A percentile compares a stretch with the other conserved stretches of the same genome.
These are phyloP conservation scores for Lipomyces orientalis DNA, from an alignment of 805 yeast genomes.

Conservation along the genomic window DNA sequence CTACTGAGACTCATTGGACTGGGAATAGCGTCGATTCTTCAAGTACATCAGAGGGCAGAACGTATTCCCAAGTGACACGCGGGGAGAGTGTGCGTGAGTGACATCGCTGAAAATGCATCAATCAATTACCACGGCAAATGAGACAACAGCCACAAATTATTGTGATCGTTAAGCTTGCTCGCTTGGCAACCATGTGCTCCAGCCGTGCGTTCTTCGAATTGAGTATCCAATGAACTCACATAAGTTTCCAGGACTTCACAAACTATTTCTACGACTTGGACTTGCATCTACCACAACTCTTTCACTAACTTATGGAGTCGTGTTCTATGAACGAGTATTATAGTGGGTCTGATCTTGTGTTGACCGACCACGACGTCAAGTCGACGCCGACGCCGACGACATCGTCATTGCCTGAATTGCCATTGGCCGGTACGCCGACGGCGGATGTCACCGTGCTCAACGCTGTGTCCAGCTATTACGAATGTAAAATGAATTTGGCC, in stretches of 20 bases:
- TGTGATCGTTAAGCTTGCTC: background rate
- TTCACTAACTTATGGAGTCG: background rate
- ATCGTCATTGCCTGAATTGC: background rate
- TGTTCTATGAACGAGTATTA: background rate
- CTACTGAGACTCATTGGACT: background rate
- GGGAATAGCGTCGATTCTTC: background rate
- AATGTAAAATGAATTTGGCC: background rate
- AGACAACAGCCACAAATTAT: background rate
- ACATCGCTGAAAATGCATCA: background rate
- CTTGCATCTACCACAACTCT: background rate
- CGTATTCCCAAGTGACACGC: background rate
- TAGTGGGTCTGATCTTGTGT: background rate
- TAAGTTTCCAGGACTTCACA: background rate
- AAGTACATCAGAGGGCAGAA: too few relatives aligned
- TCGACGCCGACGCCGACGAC: background rate
- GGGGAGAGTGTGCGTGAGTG: background rate
- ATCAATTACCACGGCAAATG: background rate
- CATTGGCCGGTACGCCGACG: too few relatives aligned
- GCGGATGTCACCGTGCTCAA: background rate
- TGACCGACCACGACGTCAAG: background rate
- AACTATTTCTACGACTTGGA: background rate
- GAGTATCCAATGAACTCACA: background rate
- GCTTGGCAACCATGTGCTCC: constrained; percentile 1
- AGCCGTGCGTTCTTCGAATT: background rate
- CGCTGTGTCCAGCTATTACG: background rate